Evolutionary conservation across 2,329 filamentous ascomycete species (phyloP), one percentile per base, ranked within the genome.

Genomic region (Dendrostoma leiphaemia): DNA sequence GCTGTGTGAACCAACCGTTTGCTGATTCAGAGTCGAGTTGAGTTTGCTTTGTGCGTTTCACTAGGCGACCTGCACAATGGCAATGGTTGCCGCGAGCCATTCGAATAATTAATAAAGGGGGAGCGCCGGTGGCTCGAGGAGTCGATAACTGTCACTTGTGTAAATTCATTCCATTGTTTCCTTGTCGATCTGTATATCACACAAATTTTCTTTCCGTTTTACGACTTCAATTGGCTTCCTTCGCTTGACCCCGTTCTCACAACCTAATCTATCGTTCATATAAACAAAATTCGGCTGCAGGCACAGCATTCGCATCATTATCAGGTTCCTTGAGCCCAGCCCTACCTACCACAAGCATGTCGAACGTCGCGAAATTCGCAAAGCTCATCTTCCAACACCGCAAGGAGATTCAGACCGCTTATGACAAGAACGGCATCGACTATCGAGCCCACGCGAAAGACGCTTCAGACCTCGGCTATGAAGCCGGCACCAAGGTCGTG

Each of bases 401-500:
- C 15, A 47, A 19, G 13, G 38, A 49, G 32, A 44, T 55, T 32
- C 47, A 55, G n/a, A 26, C 34, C 21, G 49, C 56, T 4, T 32
- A 55, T 26, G 26, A 44, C 6, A 53, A 58, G 26, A 53, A 58
- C n/a, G 56, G 56, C 19, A 53, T 50, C 47, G 53, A 58, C 48
- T 46, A 34, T 4, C 45, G 44, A 4, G 56, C 56, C 15, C 56
- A 58, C 52, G 52, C 56, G 26, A 46, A 52, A 21, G 48, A 53
- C 12, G 52, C 48, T 15, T 50, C 56, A 15, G 43, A 52, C 52
- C 13, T 24, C 31, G 52, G 56, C 52, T 41, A 55, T 23, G 35
- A 35, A 6, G 47, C 35, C 9, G 73, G 73, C 64, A 76, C 75
- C 62, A 69, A 68, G 12, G 67, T 71, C 63, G 72, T 71, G 52